Conservation (phyloP, 2,329 filamentous ascomycete genomes). For the Alternaria sp. region DNA sequence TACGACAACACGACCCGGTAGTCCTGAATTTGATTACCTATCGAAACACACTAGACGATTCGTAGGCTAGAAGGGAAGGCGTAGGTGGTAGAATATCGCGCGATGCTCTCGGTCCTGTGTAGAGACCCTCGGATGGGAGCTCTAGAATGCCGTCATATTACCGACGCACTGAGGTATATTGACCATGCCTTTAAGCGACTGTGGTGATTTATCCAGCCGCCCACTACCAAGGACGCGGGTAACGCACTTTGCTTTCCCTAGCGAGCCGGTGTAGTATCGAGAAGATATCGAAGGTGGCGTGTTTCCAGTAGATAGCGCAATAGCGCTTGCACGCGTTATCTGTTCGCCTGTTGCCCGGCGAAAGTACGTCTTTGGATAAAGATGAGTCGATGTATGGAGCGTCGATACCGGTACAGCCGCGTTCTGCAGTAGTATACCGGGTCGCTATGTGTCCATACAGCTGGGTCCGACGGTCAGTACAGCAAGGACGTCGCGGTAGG, state of each 20-base stretch:
- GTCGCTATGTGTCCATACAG: constrained; percentile 27
- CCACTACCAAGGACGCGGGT: constrained; percentile 17
- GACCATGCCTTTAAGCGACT: constrained; percentile 4
- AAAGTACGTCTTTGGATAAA: constrained; percentile 12
- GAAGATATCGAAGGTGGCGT: constrained; percentile 17
- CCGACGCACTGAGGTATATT: constrained; percentile 17
- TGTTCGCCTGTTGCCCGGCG: constrained; percentile 6
- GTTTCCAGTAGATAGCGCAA: constrained; percentile 4
- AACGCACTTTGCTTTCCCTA: constrained; percentile 5
- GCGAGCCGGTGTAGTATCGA: constrained; percentile 12
- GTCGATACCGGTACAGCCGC: constrained; percentile 12
- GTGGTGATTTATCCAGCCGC: constrained; percentile 30
- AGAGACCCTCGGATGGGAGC: constrained; percentile 1
- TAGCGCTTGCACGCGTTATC: constrained; percentile 1
- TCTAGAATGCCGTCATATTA: constrained; percentile 4
- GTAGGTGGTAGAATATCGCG: constrained; percentile 1
- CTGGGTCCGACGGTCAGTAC: constrained; percentile 27
- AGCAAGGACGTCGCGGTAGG: constrained; percentile 28
- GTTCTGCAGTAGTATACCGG: constrained; percentile 32
- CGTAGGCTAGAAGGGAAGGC: neutral
- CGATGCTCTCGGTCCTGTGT: neutral
- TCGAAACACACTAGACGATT: constrained; percentile 1
- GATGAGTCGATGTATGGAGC: neutral
- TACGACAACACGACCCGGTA: constrained; percentile 3
- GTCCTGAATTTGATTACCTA: neutral